A percentile compares a stretch with the other conserved stretches of the same genome.
These are phyloP conservation scores for Ammopiptanthus mongolicus DNA, from an alignment of 306 rosid species.

Conservation along the genomic window DNA sequence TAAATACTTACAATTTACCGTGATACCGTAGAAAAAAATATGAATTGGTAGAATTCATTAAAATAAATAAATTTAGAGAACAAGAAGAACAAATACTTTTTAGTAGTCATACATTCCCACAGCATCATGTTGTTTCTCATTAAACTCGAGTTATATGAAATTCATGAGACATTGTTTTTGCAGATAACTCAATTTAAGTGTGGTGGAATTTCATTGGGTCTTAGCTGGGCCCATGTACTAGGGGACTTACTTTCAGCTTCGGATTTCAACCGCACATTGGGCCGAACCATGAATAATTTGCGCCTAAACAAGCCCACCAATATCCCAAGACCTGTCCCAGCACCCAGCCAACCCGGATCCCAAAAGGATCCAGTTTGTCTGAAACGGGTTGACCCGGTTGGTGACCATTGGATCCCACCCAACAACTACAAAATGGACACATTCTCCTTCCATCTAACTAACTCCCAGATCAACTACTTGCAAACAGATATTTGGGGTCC, in stretches of 20 bases:
- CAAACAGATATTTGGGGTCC: slow-evolving; percentile 39
- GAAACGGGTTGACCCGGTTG: slow-evolving; percentile 55
- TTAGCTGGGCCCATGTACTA: slow-evolving; percentile 78
- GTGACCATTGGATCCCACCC: slow-evolving; percentile 73
- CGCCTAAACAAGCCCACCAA: background rate
- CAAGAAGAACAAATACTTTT: too few species aligned
- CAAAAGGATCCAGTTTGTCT: slow-evolving; percentile 32
- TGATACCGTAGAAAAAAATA: too few species aligned
- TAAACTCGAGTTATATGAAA: background rate
- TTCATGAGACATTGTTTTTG: background rate
- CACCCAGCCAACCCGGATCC: background rate
- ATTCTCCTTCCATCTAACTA: slow-evolving; percentile 49
- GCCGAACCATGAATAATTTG: slow-evolving; percentile 13
- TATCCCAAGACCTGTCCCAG: slow-evolving; percentile 15
- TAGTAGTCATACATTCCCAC: background rate
- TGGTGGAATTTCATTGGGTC: slow-evolving; percentile 71
- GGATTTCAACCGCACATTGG: slow-evolving; percentile 44
- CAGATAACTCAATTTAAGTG: slow-evolving; percentile 63
- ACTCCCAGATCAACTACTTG: slow-evolving; percentile 39
- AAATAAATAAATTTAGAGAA: too few species aligned
- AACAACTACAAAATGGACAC: slow-evolving; percentile 61
- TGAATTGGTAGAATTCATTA: too few species aligned
- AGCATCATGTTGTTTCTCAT: background rate
- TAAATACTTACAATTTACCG: too few species aligned
- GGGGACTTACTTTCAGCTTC: slow-evolving; percentile 62